Conservation (phyloP, 768 basidiomycete species). For the Lentinula aciculospora region DNA sequence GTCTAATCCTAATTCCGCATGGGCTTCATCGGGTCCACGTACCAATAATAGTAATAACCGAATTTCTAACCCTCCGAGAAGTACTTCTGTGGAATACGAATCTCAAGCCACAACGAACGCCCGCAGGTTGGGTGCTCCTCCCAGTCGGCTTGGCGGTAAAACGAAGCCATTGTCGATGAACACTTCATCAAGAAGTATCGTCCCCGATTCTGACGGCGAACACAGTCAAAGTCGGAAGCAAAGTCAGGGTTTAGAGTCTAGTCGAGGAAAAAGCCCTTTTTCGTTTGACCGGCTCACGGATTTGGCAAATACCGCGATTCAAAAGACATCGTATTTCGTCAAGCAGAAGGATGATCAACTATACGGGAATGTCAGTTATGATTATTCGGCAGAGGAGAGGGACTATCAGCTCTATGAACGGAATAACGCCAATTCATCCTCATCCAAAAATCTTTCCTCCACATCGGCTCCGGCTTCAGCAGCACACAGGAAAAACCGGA, state of each 20-base stretch:
- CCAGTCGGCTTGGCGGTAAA: slow-evolving; percentile 33
- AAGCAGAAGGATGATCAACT: slow-evolving; percentile 55
- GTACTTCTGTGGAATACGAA: slow-evolving; percentile 80
- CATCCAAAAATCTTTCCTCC: slow-evolving; percentile 13
- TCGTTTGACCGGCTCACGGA: slow-evolving; percentile 52
- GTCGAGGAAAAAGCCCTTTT: slow-evolving; percentile 21
- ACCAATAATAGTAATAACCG: too few species aligned
- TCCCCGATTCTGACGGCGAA: slow-evolving; percentile 69
- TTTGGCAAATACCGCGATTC: slow-evolving; percentile 45
- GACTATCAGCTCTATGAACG: slow-evolving; percentile 41
- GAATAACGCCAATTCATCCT: slow-evolving; percentile 20
- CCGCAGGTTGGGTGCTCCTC: slow-evolving; percentile 62
- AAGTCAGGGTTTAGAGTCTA: slow-evolving; percentile 37
- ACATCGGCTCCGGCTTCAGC: too few species aligned
- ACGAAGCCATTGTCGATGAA: slow-evolving; percentile 41
- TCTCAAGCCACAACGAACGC: slow-evolving; percentile 47
- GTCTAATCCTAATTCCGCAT: slow-evolving; percentile 54
- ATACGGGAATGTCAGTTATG: slow-evolving; percentile 50
- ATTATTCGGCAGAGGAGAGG: slow-evolving; percentile 73
- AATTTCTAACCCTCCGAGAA: slow-evolving; percentile 51
- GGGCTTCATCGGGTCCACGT: slow-evolving; percentile 62
- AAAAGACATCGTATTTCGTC: slow-evolving; percentile 59
- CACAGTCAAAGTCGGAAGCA: slow-evolving; percentile 47
- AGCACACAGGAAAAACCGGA: slow-evolving; percentile 44
- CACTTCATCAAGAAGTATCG: slow-evolving; percentile 36